phyloP scores from a whole-genome alignment of 1,284 basidiomycete genomes.

The Sphagnurus paluster region DNA sequence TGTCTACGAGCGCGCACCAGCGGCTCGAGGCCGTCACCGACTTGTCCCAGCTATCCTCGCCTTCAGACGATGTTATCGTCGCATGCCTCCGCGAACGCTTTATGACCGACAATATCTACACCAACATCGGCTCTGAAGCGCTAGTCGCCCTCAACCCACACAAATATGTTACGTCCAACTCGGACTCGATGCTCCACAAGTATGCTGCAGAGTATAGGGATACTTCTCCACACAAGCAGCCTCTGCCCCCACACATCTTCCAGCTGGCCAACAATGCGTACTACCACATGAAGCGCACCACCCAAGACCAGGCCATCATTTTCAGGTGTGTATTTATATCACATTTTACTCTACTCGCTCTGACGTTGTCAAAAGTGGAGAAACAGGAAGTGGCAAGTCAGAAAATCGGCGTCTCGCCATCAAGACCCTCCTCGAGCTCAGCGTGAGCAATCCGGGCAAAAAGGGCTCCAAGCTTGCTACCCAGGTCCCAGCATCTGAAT shows the following conservation, averaged over 20 bases:
- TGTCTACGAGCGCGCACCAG: constrained; percentile 50
- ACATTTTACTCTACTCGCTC: constrained; percentile 1
- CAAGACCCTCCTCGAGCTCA: constrained; percentile 87
- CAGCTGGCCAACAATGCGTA: constrained; percentile 89
- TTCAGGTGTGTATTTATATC: constrained; percentile 62
- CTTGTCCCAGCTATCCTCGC: constrained; percentile 57
- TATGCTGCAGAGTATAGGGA: constrained; percentile 80
- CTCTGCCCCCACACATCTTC: constrained; percentile 82
- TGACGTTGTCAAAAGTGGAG: constrained; percentile 59
- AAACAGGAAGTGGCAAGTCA: constrained; percentile 92
- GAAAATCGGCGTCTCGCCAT: constrained; percentile 90
- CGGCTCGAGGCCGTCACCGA: constrained; percentile 68
- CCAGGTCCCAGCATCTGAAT: constrained; percentile 92
- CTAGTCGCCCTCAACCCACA: constrained; percentile 88
- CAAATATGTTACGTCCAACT: constrained; percentile 80
- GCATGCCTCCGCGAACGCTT: constrained; percentile 86
- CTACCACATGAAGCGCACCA: constrained; percentile 94
- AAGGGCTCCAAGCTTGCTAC: constrained; percentile 86
- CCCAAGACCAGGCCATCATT: constrained; percentile 89
- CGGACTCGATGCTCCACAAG: constrained; percentile 80
- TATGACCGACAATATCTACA: constrained; percentile 83
- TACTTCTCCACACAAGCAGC: constrained; percentile 51
- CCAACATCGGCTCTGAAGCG: constrained; percentile 66
- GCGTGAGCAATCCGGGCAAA: constrained; percentile 88
- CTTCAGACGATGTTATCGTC: constrained; percentile 79